Base-by-base conservation (phyloP, 768 basidiomycete genomes). In the Sporobolomyces pararoseus region DNA sequence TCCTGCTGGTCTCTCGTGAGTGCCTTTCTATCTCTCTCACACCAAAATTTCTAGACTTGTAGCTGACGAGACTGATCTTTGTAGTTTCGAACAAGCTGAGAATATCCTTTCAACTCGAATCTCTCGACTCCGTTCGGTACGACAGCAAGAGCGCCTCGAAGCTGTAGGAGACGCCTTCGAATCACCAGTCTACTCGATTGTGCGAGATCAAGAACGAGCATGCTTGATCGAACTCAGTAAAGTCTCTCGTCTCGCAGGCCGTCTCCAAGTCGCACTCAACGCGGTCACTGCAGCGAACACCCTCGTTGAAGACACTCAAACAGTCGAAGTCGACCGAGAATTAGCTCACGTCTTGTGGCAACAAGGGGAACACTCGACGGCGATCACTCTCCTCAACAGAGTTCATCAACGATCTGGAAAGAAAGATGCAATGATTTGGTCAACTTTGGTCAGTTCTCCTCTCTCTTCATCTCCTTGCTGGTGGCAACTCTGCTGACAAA, bases 301-400 rank as follows among this genome's bases (percentile, higher is more conserved):
- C 31, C 67, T 73, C 61, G 60, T 63, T 27, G 70, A 63, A 2
- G 60, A 58, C 16, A n/a, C 27, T 0, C 19, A 81, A n/a, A 82
- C 84, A 0, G 7, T 42, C 27, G 62, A 64, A 34, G 85, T 89
- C 29, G 85, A 86, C 0, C 83, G 87, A 75, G 94, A 96, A 77
- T 91, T 91, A 74, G 88, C 95, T 21, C 85, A 87, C 67, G 92
- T 97, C 23, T 83, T 98, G 10, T 98, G 95, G 91, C 79, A 85
- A 14, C 88, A 90, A 68, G 86, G 85, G 51, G 95, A 99, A 77
- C 89, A 91, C 74, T 86, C 86, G 69, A 79, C 88, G 6, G 94
- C 95, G 0, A 87, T 94, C 52, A 84, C 88, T 68, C 87, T 85
- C 58, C 82, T 95, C 57, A 6, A n/a, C 21, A 14, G 29, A 16